These are phyloP conservation scores for Carallia brachiata DNA, from an alignment of 345 rosid species.

Conservation along the genomic window DNA sequence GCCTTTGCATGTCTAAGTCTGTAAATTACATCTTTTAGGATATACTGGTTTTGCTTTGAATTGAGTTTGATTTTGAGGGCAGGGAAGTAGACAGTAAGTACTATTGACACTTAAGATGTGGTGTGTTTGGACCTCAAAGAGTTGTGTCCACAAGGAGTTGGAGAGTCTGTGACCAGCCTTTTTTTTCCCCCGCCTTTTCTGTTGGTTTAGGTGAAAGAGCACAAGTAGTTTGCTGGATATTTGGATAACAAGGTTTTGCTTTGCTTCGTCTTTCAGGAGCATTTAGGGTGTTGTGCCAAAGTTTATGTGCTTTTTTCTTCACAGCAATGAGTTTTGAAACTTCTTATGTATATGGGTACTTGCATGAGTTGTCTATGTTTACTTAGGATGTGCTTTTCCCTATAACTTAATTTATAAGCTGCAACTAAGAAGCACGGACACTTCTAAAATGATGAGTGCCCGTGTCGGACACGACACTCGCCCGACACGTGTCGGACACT, in stretches of 20 bases:
- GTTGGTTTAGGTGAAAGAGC: not conserved
- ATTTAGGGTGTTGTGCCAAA: not conserved
- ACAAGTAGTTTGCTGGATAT: not conserved
- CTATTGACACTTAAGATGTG: no score
- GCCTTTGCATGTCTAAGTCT: not conserved
- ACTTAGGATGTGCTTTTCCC: no score
- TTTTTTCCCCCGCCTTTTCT: no score
- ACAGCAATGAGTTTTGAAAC: no score
- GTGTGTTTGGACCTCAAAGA: not conserved
- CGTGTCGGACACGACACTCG: no score
- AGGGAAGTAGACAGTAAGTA: not conserved
- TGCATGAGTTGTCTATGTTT: no score
- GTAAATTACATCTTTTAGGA: not conserved
- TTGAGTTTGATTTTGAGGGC: not conserved
- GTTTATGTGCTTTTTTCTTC: no score
- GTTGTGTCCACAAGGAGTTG: not conserved
- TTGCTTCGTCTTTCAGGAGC: not conserved
- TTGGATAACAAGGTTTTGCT: not conserved
- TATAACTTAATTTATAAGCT: no score
- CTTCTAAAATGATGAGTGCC: no score
- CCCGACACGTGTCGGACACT: no score
- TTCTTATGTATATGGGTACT: no score
- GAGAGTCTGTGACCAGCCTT: not conserved
- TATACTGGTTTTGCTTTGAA: not conserved
- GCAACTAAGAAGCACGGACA: no score